Conservation (phyloP, 164 flowering plant species). For the Tetrastigma voinierianum region DNA sequence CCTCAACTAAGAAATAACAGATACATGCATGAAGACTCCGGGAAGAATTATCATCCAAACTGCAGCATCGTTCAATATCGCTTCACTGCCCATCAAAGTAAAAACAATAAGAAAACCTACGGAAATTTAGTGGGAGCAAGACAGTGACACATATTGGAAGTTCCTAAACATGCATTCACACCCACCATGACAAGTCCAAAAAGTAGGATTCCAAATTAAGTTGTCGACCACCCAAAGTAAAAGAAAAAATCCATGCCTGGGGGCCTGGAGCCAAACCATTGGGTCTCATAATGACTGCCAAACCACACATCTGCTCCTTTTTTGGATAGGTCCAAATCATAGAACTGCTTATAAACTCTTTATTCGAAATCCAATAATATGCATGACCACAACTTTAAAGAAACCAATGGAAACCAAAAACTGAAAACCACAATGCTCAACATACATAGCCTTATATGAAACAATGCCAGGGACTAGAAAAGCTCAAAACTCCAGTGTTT, state of each 20-base stretch:
- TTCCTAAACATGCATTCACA: neutral
- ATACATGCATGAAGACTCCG: neutral
- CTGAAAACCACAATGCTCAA: neutral
- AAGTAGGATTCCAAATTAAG: neutral
- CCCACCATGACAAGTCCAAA: neutral
- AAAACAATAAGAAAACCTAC: neutral
- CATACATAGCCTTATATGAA: conserved; percentile 4
- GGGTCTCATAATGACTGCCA: neutral
- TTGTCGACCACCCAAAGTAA: neutral
- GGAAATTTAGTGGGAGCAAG: neutral
- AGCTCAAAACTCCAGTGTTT: neutral
- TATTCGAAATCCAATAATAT: neutral
- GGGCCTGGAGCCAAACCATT: conserved; percentile 3
- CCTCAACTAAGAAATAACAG: neutral
- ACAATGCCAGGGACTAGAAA: neutral
- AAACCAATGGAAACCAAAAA: neutral
- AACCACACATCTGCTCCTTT: conserved; percentile 1
- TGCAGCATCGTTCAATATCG: conserved; percentile 6
- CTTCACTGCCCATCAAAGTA: neutral
- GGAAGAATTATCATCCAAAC: neutral
- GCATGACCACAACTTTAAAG: neutral
- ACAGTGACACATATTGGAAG: conserved; percentile 1
- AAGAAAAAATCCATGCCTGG: neutral
- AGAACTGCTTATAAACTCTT: neutral
- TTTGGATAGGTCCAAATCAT: too few species aligned